phyloP scores from a whole-genome alignment of 2,329 filamentous ascomycete species.

The Thielaviopsis cerberus region DNA sequence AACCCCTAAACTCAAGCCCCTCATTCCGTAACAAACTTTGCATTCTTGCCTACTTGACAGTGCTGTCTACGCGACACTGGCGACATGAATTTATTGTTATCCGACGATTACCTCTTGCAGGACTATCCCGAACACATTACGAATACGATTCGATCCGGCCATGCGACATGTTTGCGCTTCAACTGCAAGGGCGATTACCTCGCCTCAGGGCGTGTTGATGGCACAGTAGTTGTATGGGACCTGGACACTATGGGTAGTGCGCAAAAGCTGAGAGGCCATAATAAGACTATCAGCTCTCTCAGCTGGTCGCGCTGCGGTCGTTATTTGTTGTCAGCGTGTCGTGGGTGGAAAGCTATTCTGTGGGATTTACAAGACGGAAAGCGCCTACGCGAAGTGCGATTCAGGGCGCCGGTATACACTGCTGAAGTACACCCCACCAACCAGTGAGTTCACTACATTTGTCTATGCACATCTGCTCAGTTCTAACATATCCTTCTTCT shows the following conservation, averaged over 20 bases:
- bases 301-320: slow-evolving; percentile 88
- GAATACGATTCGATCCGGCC: slow-evolving; percentile 59
- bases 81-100: slow-evolving; percentile 40
- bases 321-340: slow-evolving; percentile 79
- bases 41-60: not conserved
- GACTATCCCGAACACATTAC: slow-evolving; percentile 85
- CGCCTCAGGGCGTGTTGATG: slow-evolving; percentile 83
- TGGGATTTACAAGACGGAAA: slow-evolving; percentile 67
- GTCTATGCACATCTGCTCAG: not conserved
- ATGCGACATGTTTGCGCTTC: slow-evolving; percentile 59
- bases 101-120: slow-evolving; percentile 45
- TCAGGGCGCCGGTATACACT: slow-evolving; percentile 85
- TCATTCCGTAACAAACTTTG: not conserved
- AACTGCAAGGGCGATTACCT: slow-evolving; percentile 88
- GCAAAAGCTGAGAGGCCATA: slow-evolving; percentile 82
- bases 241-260: slow-evolving; percentile 94
- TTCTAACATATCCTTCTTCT: slow-evolving; percentile 14
- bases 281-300: slow-evolving; percentile 77
- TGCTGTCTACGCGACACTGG: not conserved
- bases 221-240: slow-evolving; percentile 89
- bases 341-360: slow-evolving; percentile 90
- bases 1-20: not conserved
- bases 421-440: slow-evolving; percentile 87
- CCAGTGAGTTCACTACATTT: slow-evolving; percentile 37
- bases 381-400: slow-evolving; percentile 66